Conservation (phyloP, 805 yeast species). For the Kazachstania viticola region DNA sequence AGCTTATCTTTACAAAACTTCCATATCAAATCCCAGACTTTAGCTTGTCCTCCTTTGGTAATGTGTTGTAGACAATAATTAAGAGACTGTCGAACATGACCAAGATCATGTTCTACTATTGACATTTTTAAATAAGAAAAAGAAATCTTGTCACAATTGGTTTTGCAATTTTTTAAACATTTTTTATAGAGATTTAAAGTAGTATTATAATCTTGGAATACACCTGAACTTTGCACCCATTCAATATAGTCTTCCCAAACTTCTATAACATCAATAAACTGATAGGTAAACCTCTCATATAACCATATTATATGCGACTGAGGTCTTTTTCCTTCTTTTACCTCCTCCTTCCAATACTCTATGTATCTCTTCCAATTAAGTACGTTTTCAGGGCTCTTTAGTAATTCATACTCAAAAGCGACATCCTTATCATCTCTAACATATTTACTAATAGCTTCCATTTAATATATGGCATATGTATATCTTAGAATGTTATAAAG, state of each 20-base stretch:
- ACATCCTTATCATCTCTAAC: conserved; percentile 24
- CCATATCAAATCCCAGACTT: conserved; percentile 18
- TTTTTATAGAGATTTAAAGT: conserved; percentile 37
- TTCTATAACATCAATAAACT: conserved; percentile 10
- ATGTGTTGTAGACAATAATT: conserved; percentile 12
- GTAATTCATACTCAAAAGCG: conserved; percentile 37
- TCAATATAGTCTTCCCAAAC: conserved; percentile 27
- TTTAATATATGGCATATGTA: too few relatives aligned
- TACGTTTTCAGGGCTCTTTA: conserved; percentile 25
- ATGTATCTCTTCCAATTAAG: conserved; percentile 38
- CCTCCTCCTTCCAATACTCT: conserved; percentile 22
- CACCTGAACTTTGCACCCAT: conserved; percentile 23
- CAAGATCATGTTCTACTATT: conserved; percentile 26
- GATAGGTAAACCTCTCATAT: conserved; percentile 29
- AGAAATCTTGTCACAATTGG: conserved; percentile 39
- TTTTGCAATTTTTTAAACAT: conserved; percentile 26
- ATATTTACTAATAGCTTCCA: conserved; percentile 3
- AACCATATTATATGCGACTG: conserved; percentile 15
- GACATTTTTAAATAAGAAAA: conserved; percentile 40
- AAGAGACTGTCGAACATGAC: conserved; percentile 20
- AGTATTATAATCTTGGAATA: conserved; percentile 29
- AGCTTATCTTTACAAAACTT: conserved; percentile 11
- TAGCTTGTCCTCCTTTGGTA: conserved; percentile 10
- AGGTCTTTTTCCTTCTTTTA: conserved; percentile 4
- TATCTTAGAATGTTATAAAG: too few relatives aligned